phyloP scores from a whole-genome alignment of 2,329 filamentous ascomycete species.

The Claviceps pazoutovae region DNA sequence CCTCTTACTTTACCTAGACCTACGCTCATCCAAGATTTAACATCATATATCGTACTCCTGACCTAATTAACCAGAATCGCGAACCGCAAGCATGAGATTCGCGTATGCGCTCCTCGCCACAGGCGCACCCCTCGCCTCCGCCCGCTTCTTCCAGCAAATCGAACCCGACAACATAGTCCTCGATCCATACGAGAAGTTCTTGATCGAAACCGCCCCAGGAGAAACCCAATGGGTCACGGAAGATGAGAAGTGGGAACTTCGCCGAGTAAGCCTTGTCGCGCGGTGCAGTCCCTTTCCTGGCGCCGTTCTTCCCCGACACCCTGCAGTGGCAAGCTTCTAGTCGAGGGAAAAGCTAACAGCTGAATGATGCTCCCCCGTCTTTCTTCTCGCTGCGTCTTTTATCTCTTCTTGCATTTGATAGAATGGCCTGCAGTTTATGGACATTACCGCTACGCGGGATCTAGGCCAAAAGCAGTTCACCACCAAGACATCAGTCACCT shows the following conservation, averaged over 20 bases:
- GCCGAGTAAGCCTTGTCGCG: constrained; percentile 40
- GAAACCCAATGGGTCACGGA: constrained; percentile 81
- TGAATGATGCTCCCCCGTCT: not conserved
- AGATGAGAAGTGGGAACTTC: constrained; percentile 86
- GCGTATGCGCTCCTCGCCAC: constrained; percentile 37
- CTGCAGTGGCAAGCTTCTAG: not conserved
- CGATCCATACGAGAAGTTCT: constrained; percentile 33
- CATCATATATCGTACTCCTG: no score
- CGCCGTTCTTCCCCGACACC: no score
- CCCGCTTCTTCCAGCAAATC: constrained; percentile 40
- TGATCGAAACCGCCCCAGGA: constrained; percentile 76
- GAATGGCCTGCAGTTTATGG: constrained; percentile 83
- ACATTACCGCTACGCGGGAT: constrained; percentile 66
- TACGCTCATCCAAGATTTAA: no score
- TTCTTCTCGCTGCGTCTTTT: not conserved
- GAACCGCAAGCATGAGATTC: constrained; percentile 32
- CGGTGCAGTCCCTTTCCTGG: not conserved
- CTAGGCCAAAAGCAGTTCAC: constrained; percentile 31
- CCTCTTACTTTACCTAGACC: no score
- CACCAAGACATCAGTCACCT: constrained; percentile 31
- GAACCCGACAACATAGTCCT: constrained; percentile 39
- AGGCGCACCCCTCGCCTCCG: constrained; percentile 36
- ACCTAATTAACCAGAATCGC: not conserved
- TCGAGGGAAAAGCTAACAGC: not conserved
- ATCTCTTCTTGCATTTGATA: constrained; percentile 21